Evolutionary conservation across 2,329 filamentous ascomycete genomes (phyloP).

Genomic region (Pseudohalonectria lignicola): DNA sequence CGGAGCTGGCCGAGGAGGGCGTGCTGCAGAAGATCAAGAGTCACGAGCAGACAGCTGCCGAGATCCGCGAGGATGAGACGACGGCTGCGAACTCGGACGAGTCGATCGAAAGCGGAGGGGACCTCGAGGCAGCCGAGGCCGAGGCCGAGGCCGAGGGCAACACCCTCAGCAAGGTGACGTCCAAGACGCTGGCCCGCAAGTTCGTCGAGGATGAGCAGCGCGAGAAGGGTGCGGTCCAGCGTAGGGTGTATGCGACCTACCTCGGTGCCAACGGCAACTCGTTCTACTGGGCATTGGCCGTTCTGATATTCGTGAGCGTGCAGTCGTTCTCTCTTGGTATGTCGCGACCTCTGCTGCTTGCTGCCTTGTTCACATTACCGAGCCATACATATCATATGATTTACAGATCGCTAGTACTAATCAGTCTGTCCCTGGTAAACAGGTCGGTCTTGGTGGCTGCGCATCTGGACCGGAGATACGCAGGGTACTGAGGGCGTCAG

Average conservation of each 20-base stretch:
- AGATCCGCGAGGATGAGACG: constrained; percentile 35
- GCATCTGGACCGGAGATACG: constrained; percentile 46
- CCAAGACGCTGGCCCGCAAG: constrained; percentile 45
- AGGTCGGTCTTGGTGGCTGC: constrained; percentile 54
- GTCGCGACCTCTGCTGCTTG: constrained; percentile 9
- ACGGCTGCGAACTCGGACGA: constrained; percentile 47
- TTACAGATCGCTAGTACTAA: too few relatives aligned
- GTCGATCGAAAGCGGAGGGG: constrained; percentile 8
- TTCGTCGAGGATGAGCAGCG: constrained; percentile 69
- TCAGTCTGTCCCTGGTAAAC: too few relatives aligned
- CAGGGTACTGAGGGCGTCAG: constrained; percentile 19
- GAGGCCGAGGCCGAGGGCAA: constrained; percentile 25
- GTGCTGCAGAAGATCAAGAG: constrained; percentile 45
- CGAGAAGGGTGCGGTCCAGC: constrained; percentile 59
- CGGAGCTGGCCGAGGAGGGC: constrained; percentile 50
- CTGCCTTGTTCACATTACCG: not conserved
- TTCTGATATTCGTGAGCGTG: constrained; percentile 41
- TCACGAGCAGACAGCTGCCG: constrained; percentile 35
- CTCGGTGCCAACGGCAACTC: constrained; percentile 54
- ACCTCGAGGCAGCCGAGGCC: constrained; percentile 22
- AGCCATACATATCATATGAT: too few relatives aligned
- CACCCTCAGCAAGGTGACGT: constrained; percentile 35
- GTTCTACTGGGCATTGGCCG: constrained; percentile 44
- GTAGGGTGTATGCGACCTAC: constrained; percentile 57
- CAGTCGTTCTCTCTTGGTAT: constrained; percentile 43